phyloP scores from a whole-genome alignment of 1,139 yeast species.

The Sugiyamaella novakii region DNA sequence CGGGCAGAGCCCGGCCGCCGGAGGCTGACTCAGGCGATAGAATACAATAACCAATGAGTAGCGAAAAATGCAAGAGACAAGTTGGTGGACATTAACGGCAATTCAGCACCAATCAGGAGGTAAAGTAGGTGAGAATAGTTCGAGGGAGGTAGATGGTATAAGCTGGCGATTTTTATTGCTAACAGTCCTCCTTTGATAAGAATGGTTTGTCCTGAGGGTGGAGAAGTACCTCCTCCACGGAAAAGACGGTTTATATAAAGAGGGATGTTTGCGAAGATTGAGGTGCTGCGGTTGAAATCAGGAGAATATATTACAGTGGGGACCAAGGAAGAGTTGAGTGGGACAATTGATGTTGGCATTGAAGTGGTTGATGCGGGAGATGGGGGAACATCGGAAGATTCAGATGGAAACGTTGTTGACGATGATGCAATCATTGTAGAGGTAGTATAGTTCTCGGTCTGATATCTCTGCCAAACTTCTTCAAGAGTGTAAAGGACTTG shows the following conservation, averaged over 20 bases:
- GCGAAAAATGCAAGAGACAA: constrained; percentile 12
- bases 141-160: constrained; percentile 2
- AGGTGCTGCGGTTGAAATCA: neutral
- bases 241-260: neutral
- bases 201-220: neutral
- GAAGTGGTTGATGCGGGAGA: neutral
- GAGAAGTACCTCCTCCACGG: neutral
- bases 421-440: neutral
- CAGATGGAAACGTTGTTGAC: neutral
- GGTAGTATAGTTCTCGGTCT: neutral
- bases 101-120: constrained; percentile 17
- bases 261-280: neutral
- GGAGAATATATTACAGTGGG: constrained; percentile 15
- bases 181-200: constrained; percentile 9
- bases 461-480: constrained; percentile 5
- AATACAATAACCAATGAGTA: constrained; percentile 11
- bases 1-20: constrained; percentile 16
- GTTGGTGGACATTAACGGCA: constrained; percentile 11
- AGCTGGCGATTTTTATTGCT: constrained; percentile 9
- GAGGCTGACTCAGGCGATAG: neutral
- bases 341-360: constrained; percentile 1
- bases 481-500: constrained; percentile 43
- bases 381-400: neutral
- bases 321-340: constrained; percentile 8
- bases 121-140: constrained; percentile 7